Evolutionary conservation across 331 rosid species (phyloP), one percentile per base, ranked within the genome.

Genomic region (Erythrophleum ivorense): DNA sequence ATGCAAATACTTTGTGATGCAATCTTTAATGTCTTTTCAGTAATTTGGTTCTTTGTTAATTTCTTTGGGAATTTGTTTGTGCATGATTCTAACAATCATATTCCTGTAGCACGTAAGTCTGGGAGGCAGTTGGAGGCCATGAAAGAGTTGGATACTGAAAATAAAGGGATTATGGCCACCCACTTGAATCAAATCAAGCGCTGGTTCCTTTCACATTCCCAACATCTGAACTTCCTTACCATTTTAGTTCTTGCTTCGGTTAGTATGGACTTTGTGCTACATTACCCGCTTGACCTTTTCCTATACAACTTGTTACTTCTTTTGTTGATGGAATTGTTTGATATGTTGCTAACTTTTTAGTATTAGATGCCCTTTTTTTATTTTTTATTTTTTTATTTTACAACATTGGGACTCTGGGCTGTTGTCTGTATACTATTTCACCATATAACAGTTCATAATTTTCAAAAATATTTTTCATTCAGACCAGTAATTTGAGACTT

Each of bases 221-320:
- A 94, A 70, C 95, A 92, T 84, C 65, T 96, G 91, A 96, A 92
- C 89, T 96, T 91, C 81, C 18, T 81, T 64, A 91, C 95, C 34
- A 96, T 96, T 80, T 80, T 96, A 75, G 88, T 91, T 54, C 99
- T 96, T 81, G 99, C 99, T 72, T 96, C 99, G 97, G 99, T 96
- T 81, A 92, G 97, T 92, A 83, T 63, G 21, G 53, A 78, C 80
- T 43, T 79, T 54, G 74, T 68, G 18, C 77, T 82, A 85, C 80
- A 67, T 80, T 83, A 60, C 71, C 62, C 15, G 33, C 55, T 18
- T 54, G 46, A 33, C 46, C 12, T 67, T 85, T 77, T 46, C 13
- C 33, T 54, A 49, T 43, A 55, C 57, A 58, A 64, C 10, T 73
- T 19, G 38, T 76, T 64, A 48, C 49, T 77, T 55, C 62, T 77